These are phyloP conservation scores for Kitagawia praeruptora DNA, from an alignment of 129 eudicot species.

Conservation along the genomic window DNA sequence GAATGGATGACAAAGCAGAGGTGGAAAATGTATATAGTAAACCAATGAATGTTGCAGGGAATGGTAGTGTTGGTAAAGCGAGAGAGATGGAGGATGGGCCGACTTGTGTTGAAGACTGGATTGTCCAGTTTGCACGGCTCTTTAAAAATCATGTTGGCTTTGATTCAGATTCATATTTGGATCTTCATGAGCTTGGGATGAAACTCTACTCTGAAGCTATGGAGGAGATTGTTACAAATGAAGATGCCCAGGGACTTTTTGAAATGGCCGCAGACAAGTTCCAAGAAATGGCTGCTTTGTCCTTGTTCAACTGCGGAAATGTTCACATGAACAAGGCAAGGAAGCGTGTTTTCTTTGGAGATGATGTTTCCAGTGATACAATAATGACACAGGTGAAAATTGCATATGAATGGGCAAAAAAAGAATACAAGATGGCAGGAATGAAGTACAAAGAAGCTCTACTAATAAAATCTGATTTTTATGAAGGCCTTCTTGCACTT, in stretches of 20 bases:
- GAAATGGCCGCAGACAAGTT: constrained; percentile 63
- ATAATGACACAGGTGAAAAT: constrained; percentile 35
- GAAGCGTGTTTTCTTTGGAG: constrained; percentile 42
- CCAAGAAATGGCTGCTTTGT: constrained; percentile 90
- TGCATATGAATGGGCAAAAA: constrained; percentile 70
- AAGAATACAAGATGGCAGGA: constrained; percentile 69
- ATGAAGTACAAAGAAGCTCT: constrained; percentile 65
- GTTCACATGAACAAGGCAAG: constrained; percentile 89
- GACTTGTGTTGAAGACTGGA: constrained; percentile 69
- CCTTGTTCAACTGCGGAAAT: constrained; percentile 82
- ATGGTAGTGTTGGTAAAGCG: constrained; percentile 19
- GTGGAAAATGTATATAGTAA: constrained; percentile 13
- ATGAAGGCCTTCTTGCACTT: constrained; percentile 84
- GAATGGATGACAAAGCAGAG: constrained; percentile 18
- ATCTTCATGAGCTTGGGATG: constrained; percentile 89
- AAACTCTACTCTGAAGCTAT: constrained; percentile 75
- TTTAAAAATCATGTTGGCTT: constrained; percentile 92
- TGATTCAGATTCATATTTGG: constrained; percentile 77
- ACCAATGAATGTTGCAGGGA: constrained; percentile 19
- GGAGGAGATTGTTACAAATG: constrained; percentile 65
- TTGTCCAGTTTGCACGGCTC: constrained; percentile 65
- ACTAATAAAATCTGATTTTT: constrained; percentile 68
- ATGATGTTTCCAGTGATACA: constrained; percentile 42
- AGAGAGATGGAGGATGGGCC: constrained; percentile 29
- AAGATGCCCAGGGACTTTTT: constrained; percentile 64